These are phyloP conservation scores for Luffa acutangula DNA, from an alignment of 306 rosid species.

Conservation along the genomic window DNA sequence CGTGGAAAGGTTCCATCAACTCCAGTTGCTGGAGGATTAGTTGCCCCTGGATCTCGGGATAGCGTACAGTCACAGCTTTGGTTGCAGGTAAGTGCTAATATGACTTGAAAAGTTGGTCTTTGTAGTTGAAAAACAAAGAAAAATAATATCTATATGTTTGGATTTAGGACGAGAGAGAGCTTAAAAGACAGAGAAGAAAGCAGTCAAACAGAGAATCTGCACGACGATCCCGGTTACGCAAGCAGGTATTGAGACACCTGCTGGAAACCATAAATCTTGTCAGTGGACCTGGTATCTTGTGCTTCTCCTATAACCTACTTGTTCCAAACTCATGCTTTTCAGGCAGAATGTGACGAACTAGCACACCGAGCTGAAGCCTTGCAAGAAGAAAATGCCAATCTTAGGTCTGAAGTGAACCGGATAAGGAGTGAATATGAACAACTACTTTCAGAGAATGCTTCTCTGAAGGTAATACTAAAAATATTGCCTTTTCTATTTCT, in stretches of 20 bases:
- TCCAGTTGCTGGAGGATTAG: conserved; percentile 67
- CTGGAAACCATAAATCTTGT: neutral
- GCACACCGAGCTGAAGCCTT: conserved; percentile 85
- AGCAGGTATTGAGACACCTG: conserved; percentile 49
- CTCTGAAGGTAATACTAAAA: conserved; percentile 49
- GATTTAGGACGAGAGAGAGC: conserved; percentile 90
- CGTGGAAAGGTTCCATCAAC: conserved; percentile 55
- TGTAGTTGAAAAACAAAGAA: neutral
- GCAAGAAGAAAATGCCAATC: conserved; percentile 76
- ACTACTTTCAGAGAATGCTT: conserved; percentile 73
- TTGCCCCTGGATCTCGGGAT: conserved; percentile 73
- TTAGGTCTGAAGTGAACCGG: conserved; percentile 67
- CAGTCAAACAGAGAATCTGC: conserved; percentile 98
- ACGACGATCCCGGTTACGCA: conserved; percentile 92
- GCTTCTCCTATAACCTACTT: neutral
- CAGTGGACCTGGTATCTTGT: neutral
- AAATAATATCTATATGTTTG: neutral
- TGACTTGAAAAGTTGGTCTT: neutral
- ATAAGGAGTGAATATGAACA: conserved; percentile 82
- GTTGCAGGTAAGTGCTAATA: conserved; percentile 47
- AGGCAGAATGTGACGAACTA: conserved; percentile 97
- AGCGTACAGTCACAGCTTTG: conserved; percentile 79
- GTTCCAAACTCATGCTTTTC: conserved; percentile 3
- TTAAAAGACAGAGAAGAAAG: conserved; percentile 87
- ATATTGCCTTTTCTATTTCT: neutral